Base-by-base conservation (phyloP, 805 yeast species). In the Wickerhamomyces strasburgensis region DNA sequence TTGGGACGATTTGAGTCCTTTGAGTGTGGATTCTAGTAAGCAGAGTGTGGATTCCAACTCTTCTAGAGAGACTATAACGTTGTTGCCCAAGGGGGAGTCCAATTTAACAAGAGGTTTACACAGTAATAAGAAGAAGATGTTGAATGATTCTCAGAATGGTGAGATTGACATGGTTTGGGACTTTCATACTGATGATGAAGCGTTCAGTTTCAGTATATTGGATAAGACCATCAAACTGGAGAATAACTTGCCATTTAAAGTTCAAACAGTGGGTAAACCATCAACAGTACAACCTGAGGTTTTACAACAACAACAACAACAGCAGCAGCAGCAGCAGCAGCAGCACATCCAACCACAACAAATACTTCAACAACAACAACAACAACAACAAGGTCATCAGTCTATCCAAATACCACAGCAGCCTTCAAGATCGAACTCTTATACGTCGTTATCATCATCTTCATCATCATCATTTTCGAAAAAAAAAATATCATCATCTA, bases 91-190 rank as follows among this genome's bases (percentile, higher is more conserved):
- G 7, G 11, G 25, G 7, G 11, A 21, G 26, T 51, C 54, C 6
- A 52, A 49, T 34, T 29, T 51, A 31, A 46, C 54, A 2, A 52
- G 35, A 30, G 51, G 52, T 2, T 29, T 48, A 15, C 28, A 34
- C 31, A 32, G 29, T 28, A 33, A 31, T 29, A 40, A 24, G 13
- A 19, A 24, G 13, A 19, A 13, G 28, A 31, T 21, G 32, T 31
- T 6, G 28, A 31, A 24, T 2, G 52, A 60, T 39, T 51, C 49
- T 27, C 61, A 57, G 23, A 60, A 58, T 38, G 65, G 66, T 49
- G 68, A 63, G 39, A 61, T 61, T 35, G 64, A 64, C 11, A 64
- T 59, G 39, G 46, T 59, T 14, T 65, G 68, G 68, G 61, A 61
- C 38, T 60, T 62, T 34, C 61, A 61, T 35, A 55, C 62, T 6